phyloP scores from a whole-genome alignment of 805 yeast genomes.

The Myxozyma melibiosi region DNA sequence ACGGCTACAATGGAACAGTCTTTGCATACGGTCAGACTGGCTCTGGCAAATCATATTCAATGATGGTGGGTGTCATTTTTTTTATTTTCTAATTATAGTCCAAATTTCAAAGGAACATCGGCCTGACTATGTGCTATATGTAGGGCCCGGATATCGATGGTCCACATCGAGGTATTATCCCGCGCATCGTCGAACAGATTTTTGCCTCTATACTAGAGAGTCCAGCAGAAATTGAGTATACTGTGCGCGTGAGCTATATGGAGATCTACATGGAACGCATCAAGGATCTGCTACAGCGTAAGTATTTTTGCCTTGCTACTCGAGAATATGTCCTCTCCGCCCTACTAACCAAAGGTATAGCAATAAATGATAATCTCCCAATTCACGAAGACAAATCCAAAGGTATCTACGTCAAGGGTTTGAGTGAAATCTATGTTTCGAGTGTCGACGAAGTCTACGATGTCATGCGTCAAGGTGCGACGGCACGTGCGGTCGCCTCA shows the following conservation, averaged over 20 bases:
- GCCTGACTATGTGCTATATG: background rate
- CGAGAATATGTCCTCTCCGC: too few relatives aligned
- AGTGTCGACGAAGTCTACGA: conserved; percentile 59
- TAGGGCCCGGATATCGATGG: conserved; percentile 51
- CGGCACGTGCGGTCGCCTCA: conserved; percentile 56
- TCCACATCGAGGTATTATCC: conserved; percentile 64
- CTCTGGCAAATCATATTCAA: conserved; percentile 73
- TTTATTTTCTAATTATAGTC: background rate
- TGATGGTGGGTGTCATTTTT: conserved; percentile 51
- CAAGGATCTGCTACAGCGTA: conserved; percentile 63
- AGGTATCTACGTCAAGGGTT: conserved; percentile 73
- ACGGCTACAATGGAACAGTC: conserved; percentile 78
- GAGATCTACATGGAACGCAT: conserved; percentile 82
- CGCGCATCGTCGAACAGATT: conserved; percentile 67
- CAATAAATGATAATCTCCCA: conserved; percentile 45
- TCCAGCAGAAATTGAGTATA: conserved; percentile 58
- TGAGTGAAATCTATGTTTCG: conserved; percentile 63
- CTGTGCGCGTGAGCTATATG: conserved; percentile 70
- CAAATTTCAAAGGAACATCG: too few relatives aligned
- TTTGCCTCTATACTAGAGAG: conserved; percentile 57
- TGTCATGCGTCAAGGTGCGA: conserved; percentile 61
- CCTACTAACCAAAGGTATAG: background rate
- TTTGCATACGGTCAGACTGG: conserved; percentile 82
- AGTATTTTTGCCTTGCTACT: background rate
- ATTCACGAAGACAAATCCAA: conserved; percentile 66